phyloP scores from a whole-genome alignment of 2,329 filamentous ascomycete species.

The Torrubiella hemipterigena region DNA sequence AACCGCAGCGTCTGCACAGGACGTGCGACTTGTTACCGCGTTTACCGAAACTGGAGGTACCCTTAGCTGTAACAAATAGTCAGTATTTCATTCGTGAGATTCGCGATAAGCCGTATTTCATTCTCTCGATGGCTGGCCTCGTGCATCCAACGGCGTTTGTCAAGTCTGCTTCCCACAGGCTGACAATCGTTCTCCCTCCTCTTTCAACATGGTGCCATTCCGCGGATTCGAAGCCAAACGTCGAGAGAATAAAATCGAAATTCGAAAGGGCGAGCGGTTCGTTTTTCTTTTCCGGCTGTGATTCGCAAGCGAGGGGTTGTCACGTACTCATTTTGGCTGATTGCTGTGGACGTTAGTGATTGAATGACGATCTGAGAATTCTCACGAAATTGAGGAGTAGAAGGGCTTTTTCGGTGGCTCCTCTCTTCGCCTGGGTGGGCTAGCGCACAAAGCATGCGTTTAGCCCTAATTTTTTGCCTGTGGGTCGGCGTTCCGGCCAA shows the following conservation, averaged over 20 bases:
- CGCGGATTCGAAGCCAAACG: too few relatives aligned
- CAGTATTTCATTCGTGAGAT: constrained; percentile 6
- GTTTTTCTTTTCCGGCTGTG: too few relatives aligned
- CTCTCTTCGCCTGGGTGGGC: too few relatives aligned
- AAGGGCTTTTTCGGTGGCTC: too few relatives aligned
- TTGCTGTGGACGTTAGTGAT: constrained; percentile 24
- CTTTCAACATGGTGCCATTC: neutral
- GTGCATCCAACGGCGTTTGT: neutral
- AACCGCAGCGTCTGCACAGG: constrained; percentile 96
- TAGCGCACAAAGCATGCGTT: too few relatives aligned
- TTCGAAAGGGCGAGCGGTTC: too few relatives aligned
- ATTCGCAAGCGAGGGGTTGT: neutral
- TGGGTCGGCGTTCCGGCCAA: too few relatives aligned
- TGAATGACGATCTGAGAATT: constrained; percentile 24
- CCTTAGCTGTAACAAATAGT: constrained; percentile 33
- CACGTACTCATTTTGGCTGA: constrained; percentile 48
- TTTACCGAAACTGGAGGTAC: constrained; percentile 46
- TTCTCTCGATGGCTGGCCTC: neutral
- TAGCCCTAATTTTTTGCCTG: too few relatives aligned
- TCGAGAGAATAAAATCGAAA: too few relatives aligned
- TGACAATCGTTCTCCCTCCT: neutral
- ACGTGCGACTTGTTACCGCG: constrained; percentile 98
- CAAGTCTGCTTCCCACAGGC: neutral
- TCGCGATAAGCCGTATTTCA: neutral
- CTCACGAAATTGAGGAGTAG: constrained; percentile 12